Evolutionary conservation across 2,329 filamentous ascomycete genomes (phyloP).

Genomic region (Zymoseptoria ardabiliae): DNA sequence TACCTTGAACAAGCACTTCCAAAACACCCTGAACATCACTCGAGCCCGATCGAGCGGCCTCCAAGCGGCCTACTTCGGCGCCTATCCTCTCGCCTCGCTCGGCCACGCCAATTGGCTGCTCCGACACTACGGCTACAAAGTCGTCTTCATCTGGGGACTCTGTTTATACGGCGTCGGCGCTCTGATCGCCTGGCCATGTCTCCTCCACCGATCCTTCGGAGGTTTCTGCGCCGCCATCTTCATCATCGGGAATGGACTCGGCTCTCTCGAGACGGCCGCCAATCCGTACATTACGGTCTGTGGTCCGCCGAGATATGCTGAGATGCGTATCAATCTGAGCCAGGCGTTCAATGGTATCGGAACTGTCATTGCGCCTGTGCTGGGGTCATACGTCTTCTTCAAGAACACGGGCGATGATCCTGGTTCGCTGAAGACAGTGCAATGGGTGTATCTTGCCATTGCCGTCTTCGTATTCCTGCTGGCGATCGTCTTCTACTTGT

Average conservation of each 20-base stretch:
- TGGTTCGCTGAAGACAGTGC: slow-evolving; percentile 50
- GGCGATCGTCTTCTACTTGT: slow-evolving; percentile 52
- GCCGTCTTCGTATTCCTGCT: slow-evolving; percentile 53
- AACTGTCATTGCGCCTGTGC: slow-evolving; percentile 51
- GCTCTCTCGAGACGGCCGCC: slow-evolving; percentile 52
- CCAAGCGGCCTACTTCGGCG: slow-evolving; percentile 45
- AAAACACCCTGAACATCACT: slow-evolving; percentile 38
- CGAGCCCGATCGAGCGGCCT: slow-evolving; percentile 39
- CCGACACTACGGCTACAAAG: slow-evolving; percentile 43
- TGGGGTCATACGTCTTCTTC: slow-evolving; percentile 57
- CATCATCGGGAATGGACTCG: slow-evolving; percentile 46
- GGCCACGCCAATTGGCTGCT: slow-evolving; percentile 44
- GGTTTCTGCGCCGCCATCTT: slow-evolving; percentile 56
- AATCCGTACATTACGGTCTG: slow-evolving; percentile 50
- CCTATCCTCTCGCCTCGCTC: slow-evolving; percentile 43
- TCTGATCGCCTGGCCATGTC: slow-evolving; percentile 52
- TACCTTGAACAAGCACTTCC: slow-evolving; percentile 45
- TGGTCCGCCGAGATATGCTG: slow-evolving; percentile 52
- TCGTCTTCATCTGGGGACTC: slow-evolving; percentile 46
- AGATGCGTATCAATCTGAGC: slow-evolving; percentile 52
- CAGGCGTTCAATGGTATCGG: slow-evolving; percentile 54
- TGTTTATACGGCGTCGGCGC: slow-evolving; percentile 50
- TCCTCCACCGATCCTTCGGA: slow-evolving; percentile 48
- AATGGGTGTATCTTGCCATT: slow-evolving; percentile 59
- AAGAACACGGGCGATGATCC: slow-evolving; percentile 44